Evolutionary conservation across 2,329 filamentous ascomycete species (phyloP), one percentile per base, ranked within the genome.

Genomic region (Fonsecaea erecta): DNA sequence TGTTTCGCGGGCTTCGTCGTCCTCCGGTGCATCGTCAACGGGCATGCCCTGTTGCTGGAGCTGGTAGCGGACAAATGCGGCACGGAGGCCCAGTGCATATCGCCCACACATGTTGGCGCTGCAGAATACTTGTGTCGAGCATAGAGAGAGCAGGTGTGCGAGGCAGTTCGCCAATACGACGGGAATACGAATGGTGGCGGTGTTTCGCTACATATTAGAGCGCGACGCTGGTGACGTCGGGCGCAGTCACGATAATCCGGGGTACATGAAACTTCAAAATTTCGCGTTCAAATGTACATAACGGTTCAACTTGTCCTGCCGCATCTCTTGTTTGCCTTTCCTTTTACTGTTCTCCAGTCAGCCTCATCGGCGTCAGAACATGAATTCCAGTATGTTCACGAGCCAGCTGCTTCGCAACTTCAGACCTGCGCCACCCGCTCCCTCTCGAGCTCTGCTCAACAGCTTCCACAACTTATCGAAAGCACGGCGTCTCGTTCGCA

Each of bases 11-110:
- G 87, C 79, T 53, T 81, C 85, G 18, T 91, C 86, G 71, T 96
- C 91, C 3, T 85, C 84, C 0, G 91, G 91, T 0, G 85, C 87
- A 63, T 92, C 86, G 63, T 89, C 83, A 2, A 92, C 87, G 1
- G 84, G 85, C 86, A 96, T 91, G 67, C 89, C 83, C 71, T 92
- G 85, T 37, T 92, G 84, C 72, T 91, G 84, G 6, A 97, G 82
- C 75, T 90, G 88, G 62, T 83, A 85, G 59, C 90, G 89, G 64
- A 97, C 84, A 75, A 92, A 89, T 26, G 88, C 89, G 37, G 91
- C 89, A 68, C 91, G 86, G 79, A 88, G 78, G 53, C 84, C 83
- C 68, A 90, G 75, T 24, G 83, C 86, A 74, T 91, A 91, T 65
- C 88, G 82, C 18, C 88, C 88, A 75, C 88, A 91, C 88, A 91